Evolutionary conservation across 208 protist genomes (phyloP).

Genomic region (Trypanosoma cruzi): DNA sequence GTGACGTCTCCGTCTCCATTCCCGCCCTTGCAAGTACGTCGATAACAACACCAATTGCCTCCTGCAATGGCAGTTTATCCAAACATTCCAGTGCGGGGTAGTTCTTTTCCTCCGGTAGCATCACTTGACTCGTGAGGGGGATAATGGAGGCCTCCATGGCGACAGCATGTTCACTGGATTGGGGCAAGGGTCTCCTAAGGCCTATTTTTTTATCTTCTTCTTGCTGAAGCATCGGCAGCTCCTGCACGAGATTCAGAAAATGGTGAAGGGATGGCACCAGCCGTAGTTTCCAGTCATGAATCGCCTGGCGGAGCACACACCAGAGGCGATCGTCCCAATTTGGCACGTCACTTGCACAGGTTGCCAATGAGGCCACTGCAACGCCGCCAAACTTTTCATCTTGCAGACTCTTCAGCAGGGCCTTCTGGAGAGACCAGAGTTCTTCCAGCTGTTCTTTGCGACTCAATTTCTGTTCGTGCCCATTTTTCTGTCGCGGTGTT

Average conservation of each 20-base stretch:
- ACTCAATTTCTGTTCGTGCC: background rate
- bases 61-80: background rate
- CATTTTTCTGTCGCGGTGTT: background rate
- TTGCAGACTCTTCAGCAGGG: slow-evolving; percentile 3
- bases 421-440: slow-evolving; percentile 8
- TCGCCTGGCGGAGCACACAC: slow-evolving; percentile 1
- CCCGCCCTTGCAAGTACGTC: slow-evolving; percentile 8
- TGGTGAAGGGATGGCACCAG: slow-evolving; percentile 8
- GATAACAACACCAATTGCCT: background rate
- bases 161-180: background rate
- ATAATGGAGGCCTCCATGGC: background rate
- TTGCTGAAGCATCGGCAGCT: background rate
- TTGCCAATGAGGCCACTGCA: slow-evolving; percentile 4
- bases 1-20: background rate
- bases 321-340: slow-evolving; percentile 2
- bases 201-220: background rate
- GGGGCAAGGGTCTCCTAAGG: background rate
- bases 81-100: slow-evolving; percentile 7
- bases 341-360: background rate
- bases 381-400: slow-evolving; percentile 3
- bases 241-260: slow-evolving; percentile 4
- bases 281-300: slow-evolving; percentile 1
- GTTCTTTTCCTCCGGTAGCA: too few relatives aligned
- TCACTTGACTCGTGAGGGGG: background rate
- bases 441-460: slow-evolving; percentile 12